phyloP scores from a whole-genome alignment of 805 yeast genomes.

The Myxozyma mucilagina region DNA sequence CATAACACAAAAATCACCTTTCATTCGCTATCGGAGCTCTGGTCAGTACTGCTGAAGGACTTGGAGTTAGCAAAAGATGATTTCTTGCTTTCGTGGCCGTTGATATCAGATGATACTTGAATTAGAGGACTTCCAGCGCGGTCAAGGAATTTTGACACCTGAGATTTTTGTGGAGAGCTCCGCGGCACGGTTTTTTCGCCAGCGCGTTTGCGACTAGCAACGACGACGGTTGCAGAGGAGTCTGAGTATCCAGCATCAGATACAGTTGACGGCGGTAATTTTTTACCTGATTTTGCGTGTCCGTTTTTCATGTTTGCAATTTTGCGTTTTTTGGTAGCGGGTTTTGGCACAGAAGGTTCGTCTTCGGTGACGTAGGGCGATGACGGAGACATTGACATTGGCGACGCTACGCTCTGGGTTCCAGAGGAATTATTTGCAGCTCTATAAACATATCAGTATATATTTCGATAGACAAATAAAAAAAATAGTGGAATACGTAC shows the following conservation, averaged over 20 bases:
- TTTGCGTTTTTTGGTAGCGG: conserved; percentile 17
- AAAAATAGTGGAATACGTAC: conserved; percentile 12
- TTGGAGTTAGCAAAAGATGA: neutral
- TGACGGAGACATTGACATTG: conserved; percentile 30
- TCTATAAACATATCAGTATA: neutral
- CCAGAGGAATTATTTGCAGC: conserved; percentile 16
- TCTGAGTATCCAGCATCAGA: conserved; percentile 10
- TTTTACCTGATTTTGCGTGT: conserved; percentile 3
- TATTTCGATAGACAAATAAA: neutral
- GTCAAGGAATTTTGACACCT: conserved; percentile 23
- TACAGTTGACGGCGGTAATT: neutral
- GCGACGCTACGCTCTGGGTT: conserved; percentile 20
- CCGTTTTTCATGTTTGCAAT: conserved; percentile 8
- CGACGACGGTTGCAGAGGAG: neutral
- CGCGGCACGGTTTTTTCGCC: conserved; percentile 18
- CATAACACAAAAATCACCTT: neutral
- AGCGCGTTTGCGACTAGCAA: neutral
- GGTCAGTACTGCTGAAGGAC: neutral
- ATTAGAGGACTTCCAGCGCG: conserved; percentile 20
- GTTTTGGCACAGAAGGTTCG: conserved; percentile 19
- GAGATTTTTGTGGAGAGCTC: conserved; percentile 17
- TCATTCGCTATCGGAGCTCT: conserved; percentile 2
- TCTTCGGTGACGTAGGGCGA: conserved; percentile 32
- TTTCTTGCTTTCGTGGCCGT: neutral
- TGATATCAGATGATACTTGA: neutral